Evolutionary conservation across 108 stramenopile genomes (phyloP).

Genomic region (Mayamaea pseudoterrestris): DNA sequence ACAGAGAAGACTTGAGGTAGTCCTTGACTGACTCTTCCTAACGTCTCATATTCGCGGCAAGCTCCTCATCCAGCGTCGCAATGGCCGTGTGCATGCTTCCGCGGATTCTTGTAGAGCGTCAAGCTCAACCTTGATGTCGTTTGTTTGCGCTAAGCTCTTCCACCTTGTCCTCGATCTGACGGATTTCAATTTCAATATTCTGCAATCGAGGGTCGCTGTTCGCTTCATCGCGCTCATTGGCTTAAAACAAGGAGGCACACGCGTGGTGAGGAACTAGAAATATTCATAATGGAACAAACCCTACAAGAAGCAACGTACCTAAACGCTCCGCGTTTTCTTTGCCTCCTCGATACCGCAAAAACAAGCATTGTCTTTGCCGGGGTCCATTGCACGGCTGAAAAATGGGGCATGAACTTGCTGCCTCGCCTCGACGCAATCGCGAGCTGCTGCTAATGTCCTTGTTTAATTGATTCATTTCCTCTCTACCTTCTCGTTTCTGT

Average conservation of each 20-base stretch:
- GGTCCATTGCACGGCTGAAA: too few relatives aligned
- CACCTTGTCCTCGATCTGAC: constrained; percentile 46
- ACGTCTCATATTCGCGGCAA: constrained; percentile 22
- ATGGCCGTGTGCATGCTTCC: constrained; percentile 60
- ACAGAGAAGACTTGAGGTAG: constrained; percentile 5
- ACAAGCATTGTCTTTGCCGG: background rate
- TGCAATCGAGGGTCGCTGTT: constrained; percentile 39
- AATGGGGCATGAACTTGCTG: too few relatives aligned
- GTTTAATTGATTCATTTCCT: too few relatives aligned
- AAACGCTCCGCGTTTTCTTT: constrained; percentile 5
- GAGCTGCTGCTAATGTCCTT: too few relatives aligned
- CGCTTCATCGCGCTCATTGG: constrained; percentile 30
- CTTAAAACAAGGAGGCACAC: background rate
- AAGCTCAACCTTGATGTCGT: constrained; percentile 53
- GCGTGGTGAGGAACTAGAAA: background rate
- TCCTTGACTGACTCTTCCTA: constrained; percentile 13
- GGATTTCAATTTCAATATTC: constrained; percentile 67
- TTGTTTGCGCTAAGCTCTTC: constrained; percentile 31
- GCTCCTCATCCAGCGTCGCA: constrained; percentile 48
- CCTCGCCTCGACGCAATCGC: too few relatives aligned
- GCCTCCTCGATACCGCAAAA: constrained; percentile 6
- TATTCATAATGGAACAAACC: background rate
- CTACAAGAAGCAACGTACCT: constrained; percentile 3
- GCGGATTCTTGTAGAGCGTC: constrained; percentile 36
- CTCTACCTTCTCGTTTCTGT: too few relatives aligned